phyloP scores from a whole-genome alignment of 2,329 filamentous ascomycete species.

The Xylaria polymorpha region DNA sequence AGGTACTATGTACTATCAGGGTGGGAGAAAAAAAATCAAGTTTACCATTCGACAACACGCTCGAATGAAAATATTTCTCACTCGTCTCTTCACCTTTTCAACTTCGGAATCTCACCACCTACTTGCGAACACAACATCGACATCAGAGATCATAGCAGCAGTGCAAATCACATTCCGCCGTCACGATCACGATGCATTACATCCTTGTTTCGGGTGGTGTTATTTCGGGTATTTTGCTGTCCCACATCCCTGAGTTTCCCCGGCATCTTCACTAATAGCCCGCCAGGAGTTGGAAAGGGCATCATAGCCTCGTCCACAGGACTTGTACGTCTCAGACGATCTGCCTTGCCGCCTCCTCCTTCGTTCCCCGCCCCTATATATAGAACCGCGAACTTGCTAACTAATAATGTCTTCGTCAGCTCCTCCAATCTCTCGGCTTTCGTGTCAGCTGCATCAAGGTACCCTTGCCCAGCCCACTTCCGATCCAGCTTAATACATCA shows the following conservation, averaged over 20 bases:
- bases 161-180: not conserved
- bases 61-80: slow-evolving; percentile 28
- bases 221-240: slow-evolving; percentile 46
- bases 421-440: slow-evolving; percentile 83
- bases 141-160: slow-evolving; percentile 24
- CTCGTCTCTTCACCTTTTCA: slow-evolving; percentile 1
- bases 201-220: slow-evolving; percentile 82
- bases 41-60: slow-evolving; percentile 18
- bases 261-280: slow-evolving; percentile 35
- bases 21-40: not conserved
- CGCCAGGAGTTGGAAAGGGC: slow-evolving; percentile 41
- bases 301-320: slow-evolving; percentile 44
- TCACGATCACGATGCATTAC: slow-evolving; percentile 75
- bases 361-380: not conserved
- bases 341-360: not conserved
- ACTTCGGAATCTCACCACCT: slow-evolving; percentile 36
- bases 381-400: not conserved
- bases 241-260: slow-evolving; percentile 15
- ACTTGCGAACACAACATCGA: slow-evolving; percentile 19
- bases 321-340: slow-evolving; percentile 26
- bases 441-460: slow-evolving; percentile 65
- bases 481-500: slow-evolving; percentile 57
- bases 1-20: not conserved
- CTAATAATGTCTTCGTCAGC: slow-evolving; percentile 71
- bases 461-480: slow-evolving; percentile 69